Percentiles rank a stretch among this genome's conserved stretches.
phyloP scores from a whole-genome alignment of 2,329 filamentous ascomycete genomes.

The Hymenoscyphus albidus region DNA sequence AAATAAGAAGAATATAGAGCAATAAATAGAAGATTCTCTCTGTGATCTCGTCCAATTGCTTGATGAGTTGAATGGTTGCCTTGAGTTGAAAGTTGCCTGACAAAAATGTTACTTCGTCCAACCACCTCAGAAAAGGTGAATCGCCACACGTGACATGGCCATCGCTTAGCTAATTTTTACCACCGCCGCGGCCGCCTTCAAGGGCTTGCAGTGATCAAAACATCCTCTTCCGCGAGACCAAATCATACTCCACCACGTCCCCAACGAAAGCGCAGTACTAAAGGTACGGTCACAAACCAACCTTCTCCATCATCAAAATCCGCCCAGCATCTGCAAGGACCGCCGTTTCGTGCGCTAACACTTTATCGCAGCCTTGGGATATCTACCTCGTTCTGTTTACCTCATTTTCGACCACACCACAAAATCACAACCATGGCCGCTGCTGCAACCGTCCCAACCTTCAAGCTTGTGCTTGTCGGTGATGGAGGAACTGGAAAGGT shows the following conservation, averaged over 20 bases:
- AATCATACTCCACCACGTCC: slow-evolving; percentile 35
- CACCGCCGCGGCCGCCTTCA: slow-evolving; percentile 11
- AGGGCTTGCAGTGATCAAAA: slow-evolving; percentile 30
- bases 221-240: slow-evolving; percentile 27
- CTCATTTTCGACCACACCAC: slow-evolving; percentile 22
- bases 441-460: slow-evolving; percentile 65
- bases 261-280: slow-evolving; percentile 28
- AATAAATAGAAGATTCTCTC: background rate
- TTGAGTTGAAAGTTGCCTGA: background rate
- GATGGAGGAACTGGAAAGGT: slow-evolving; percentile 99
- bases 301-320: slow-evolving; percentile 2
- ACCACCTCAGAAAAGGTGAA: background rate
- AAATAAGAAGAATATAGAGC: background rate
- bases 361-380: slow-evolving; percentile 27
- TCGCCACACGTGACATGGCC: slow-evolving; percentile 8
- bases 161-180: slow-evolving; percentile 20
- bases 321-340: background rate
- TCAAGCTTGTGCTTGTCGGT: slow-evolving; percentile 99
- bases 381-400: slow-evolving; percentile 28
- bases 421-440: slow-evolving; percentile 58
- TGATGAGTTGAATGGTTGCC: background rate
- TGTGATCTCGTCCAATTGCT: background rate
- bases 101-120: background rate
- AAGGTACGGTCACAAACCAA: slow-evolving; percentile 24
- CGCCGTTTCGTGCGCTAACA: slow-evolving; percentile 21